Base-by-base conservation (phyloP, 805 yeast genomes). In the Candida arabinofermentans region DNA sequence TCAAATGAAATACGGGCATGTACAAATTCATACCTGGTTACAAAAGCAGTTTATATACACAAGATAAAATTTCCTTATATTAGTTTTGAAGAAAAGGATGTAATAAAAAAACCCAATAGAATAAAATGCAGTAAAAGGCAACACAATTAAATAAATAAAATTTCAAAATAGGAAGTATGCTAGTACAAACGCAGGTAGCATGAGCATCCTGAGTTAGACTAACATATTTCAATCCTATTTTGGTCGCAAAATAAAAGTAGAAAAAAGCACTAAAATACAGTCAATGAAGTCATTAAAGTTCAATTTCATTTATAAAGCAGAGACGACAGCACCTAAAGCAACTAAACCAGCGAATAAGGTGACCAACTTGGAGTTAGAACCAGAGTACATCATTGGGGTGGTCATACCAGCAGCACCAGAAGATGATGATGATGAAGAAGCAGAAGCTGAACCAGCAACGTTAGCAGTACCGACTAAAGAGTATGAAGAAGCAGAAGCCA, bases 351-450 rank as follows among this genome's bases (percentile, higher is more conserved):
- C 57, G 33, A 58, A 56, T 24, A 59, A 40, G 37, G 54, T 49
- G 21, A 55, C 55, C 27, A 58, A 43, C 50, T 61, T 61, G 37
- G 58, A 39, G 53, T 55, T 53, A 22, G 64, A 56, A 34, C 60
- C 60, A 35, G 58, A 38, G 57, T 55, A 59, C 39, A 51, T 32
- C 34, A 54, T 36, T 43, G 56, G 56, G 38, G 48, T 40, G 27
- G 36, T 14, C 27, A 54, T 38, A 13, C 49, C 27, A 37, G 48
- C 54, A 39, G 56, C 63, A 47, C 50, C 59, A 31, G 52, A 58
- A 18, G 54, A 35, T 2, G 58, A 42, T 24, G 54, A 18, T 13
- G 58, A 41, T 8, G 55, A 40, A 33, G 54, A 26, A 13, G 53
- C 29, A 13, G 56, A 38, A 17, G 52, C 24, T 14, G 54, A 38